Percentiles rank a stretch among this genome's conserved stretches.
Evolutionary conservation across 257 asterid species (phyloP).

Genomic region (Paulownia fortunei): DNA sequence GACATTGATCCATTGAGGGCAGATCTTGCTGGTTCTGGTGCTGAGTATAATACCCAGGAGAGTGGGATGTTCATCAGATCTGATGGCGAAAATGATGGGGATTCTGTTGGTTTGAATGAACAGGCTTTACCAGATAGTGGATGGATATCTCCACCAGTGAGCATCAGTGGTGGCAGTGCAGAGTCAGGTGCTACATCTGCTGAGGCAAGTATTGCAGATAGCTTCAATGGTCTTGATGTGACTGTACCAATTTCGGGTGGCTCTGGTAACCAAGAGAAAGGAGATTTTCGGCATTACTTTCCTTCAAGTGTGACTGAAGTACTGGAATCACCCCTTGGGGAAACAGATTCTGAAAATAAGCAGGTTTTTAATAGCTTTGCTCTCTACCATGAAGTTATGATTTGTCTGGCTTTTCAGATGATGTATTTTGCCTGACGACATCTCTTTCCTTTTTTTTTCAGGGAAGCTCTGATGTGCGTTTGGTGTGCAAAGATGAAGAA

Average conservation of each 20-base stretch:
- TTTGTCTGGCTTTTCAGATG: conserved; percentile 11
- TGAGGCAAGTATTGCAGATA: conserved; percentile 67
- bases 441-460: conserved; percentile 39
- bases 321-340: conserved; percentile 38
- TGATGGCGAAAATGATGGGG: conserved; percentile 55
- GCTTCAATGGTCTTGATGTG: conserved; percentile 57
- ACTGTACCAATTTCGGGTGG: conserved; percentile 45
- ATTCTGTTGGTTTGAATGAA: conserved; percentile 55
- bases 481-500: conserved; percentile 48
- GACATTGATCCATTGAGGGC: conserved; percentile 63
- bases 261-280: conserved; percentile 50
- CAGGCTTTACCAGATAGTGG: conserved; percentile 69
- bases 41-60: conserved; percentile 57
- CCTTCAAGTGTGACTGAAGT: conserved; percentile 43
- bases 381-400: not conserved
- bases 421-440: conserved; percentile 18
- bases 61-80: conserved; percentile 54
- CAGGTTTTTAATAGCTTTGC: conserved; percentile 55
- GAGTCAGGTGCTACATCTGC: conserved; percentile 62
- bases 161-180: conserved; percentile 67
- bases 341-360: conserved; percentile 47
- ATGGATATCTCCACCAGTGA: conserved; percentile 90
- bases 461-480: conserved; percentile 57
- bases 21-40: conserved; percentile 55
- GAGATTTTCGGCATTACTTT: conserved; percentile 35